Evolutionary conservation across 2,329 filamentous ascomycete species (phyloP), one percentile per base, ranked within the genome.

Genomic region (Colletotrichum orchidophilum): DNA sequence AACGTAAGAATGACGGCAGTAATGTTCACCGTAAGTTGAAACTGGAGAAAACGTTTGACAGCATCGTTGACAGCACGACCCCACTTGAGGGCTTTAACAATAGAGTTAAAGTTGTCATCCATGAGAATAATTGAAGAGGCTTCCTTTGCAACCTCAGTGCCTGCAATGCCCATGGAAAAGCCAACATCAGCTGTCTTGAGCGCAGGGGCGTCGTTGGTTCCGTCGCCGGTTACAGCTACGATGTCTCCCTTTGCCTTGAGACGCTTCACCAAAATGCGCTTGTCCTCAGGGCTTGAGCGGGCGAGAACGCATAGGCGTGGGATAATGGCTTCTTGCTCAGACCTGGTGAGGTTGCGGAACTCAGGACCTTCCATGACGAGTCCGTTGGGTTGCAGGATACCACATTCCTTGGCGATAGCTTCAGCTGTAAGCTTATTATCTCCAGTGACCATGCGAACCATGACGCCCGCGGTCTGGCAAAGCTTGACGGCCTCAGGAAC

Each of bases 1-100:
- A 98, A 97, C 0, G 95, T 96, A 65, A 97, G 86, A 21, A 93
- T 81, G 55, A 97, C 95, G 46, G 95, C 95, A 9, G 95, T 97
- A 74, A 98, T 91, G 85, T 97, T 98, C 83, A 97, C 95, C 0
- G 92, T 94, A 73, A 95, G 88, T 84, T 94, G 92, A 78, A 93
- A 93, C 79, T 93, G 90, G 62, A 94, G 84, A 80, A 94, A 94
- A 73, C 92, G 91, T 84, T 94, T 93, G 76, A 94, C 92, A 1
- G 92, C 91, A 77, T 94, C 92, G 77, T 94, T 94, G 75, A 94
- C 92, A 39, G 92, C 91, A 29, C 92, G 88, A 61, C 93, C 93
- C 93, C 93, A 96, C 75, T 93, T 92, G 75, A 95, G 86, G 15
- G 93, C 93, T 81, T 94, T 94, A 74, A 96, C 92, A 72, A 95